Conservation (phyloP, 1,284 basidiomycete species). For the Veloporphyrellus conicus region DNA sequence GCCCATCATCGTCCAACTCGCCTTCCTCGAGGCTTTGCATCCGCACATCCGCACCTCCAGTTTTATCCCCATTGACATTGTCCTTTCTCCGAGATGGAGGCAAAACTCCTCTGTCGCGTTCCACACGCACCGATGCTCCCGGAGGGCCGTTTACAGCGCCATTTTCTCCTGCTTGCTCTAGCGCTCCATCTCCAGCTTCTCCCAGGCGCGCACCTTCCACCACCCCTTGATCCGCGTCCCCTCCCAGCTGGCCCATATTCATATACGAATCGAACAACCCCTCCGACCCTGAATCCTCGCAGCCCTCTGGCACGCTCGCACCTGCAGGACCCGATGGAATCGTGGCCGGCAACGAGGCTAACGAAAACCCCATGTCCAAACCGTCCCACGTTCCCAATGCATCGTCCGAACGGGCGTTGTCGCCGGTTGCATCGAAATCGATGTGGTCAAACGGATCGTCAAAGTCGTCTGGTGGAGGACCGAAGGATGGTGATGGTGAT, state of each 20-base stretch:
- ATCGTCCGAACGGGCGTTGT: neutral
- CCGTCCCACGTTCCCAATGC: constrained; percentile 5
- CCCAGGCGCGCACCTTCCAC: neutral
- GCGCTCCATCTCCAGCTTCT: neutral
- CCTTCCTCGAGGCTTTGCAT: constrained; percentile 21
- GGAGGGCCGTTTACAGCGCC: neutral
- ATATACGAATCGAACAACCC: constrained; percentile 26
- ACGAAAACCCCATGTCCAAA: constrained; percentile 7
- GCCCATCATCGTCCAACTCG: constrained; percentile 13
- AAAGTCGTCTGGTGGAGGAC: constrained; percentile 15
- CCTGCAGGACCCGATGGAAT: neutral
- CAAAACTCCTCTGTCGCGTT: neutral
- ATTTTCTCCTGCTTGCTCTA: neutral
- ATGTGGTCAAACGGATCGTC: constrained; percentile 19
- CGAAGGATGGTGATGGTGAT: constrained; percentile 2
- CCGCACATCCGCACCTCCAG: neutral
- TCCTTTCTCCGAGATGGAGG: neutral
- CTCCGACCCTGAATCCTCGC: constrained; percentile 14
- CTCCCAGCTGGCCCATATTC: constrained; percentile 24
- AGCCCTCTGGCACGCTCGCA: neutral
- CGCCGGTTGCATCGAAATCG: constrained; percentile 11
- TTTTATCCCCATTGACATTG: neutral
- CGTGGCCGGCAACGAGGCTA: neutral
- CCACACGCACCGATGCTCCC: neutral
- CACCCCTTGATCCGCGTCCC: neutral